Conservation (phyloP, 345 rosid genomes). For the Psidium friedrichsthalianum region DNA sequence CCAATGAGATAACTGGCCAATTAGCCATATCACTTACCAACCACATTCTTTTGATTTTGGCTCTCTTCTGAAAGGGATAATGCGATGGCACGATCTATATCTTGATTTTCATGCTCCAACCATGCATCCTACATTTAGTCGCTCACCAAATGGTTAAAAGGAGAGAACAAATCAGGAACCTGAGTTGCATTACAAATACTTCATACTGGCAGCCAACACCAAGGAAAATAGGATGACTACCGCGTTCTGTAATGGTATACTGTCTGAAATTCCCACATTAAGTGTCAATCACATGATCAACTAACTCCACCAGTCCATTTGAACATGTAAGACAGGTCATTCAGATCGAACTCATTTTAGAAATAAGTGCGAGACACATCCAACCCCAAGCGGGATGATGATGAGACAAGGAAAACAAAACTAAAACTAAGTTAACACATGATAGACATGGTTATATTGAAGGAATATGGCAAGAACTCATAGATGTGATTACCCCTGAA, state of each 20-base stretch:
- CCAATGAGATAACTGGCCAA: neutral
- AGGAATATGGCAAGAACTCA: neutral
- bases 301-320: neutral
- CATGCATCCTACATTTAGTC: slow-evolving; percentile 32
- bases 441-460: neutral
- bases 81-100: slow-evolving; percentile 76
- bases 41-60: slow-evolving; percentile 22
- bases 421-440: neutral
- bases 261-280: neutral
- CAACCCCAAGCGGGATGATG: neutral
- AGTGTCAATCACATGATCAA: neutral
- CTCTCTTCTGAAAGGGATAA: slow-evolving; percentile 64
- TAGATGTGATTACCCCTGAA: slow-evolving; percentile 41
- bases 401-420: neutral
- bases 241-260: neutral
- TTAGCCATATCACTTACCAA: slow-evolving; percentile 34
- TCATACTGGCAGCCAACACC: neutral
- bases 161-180: neutral
- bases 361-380: neutral
- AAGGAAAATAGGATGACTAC: neutral
- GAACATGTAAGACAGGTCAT: neutral
- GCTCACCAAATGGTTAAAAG: slow-evolving; percentile 1
- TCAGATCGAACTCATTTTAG: neutral
- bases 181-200: neutral
- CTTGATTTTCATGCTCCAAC: slow-evolving; percentile 58